These are phyloP conservation scores for Aspergillus funiculosus DNA, from an alignment of 495 filamentous ascomycete species.

Conservation along the genomic window DNA sequence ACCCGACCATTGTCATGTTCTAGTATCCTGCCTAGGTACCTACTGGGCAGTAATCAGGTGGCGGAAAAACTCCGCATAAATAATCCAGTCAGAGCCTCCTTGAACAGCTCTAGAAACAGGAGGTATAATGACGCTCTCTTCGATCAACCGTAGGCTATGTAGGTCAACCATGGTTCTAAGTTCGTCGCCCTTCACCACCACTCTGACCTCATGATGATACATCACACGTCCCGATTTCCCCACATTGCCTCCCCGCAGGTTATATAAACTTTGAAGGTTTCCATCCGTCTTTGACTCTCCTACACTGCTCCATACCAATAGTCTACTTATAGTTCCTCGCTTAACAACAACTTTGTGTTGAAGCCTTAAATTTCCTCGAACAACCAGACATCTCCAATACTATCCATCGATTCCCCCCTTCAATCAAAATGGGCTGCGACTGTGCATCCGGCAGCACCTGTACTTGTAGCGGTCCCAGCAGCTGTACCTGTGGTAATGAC, in stretches of 20 bases:
- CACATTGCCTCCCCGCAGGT: slow-evolving; percentile 1
- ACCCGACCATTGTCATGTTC: neutral
- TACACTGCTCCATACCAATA: neutral
- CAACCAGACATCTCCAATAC: neutral
- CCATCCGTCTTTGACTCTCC: too few relatives aligned
- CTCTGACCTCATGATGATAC: slow-evolving; percentile 26
- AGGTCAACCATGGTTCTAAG: too few relatives aligned
- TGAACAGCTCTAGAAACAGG: too few relatives aligned
- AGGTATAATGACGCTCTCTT: too few relatives aligned
- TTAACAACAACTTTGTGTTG: neutral
- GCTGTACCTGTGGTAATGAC: slow-evolving; percentile 35
- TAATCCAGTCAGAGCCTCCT: too few relatives aligned
- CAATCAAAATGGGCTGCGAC: slow-evolving; percentile 32
- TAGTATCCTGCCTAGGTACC: too few relatives aligned
- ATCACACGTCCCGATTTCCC: slow-evolving; percentile 3
- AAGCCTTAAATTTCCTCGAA: neutral
- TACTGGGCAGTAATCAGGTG: too few relatives aligned
- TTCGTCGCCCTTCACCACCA: neutral
- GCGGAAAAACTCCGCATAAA: neutral
- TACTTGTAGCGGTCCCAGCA: slow-evolving; percentile 32
- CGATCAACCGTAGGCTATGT: too few relatives aligned
- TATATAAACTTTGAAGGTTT: too few relatives aligned
- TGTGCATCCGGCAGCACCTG: slow-evolving; percentile 36
- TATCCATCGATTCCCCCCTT: neutral
- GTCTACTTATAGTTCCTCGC: neutral